Conservation (phyloP, 2,329 filamentous ascomycete genomes). For the Dothideomycetes sp. region DNA sequence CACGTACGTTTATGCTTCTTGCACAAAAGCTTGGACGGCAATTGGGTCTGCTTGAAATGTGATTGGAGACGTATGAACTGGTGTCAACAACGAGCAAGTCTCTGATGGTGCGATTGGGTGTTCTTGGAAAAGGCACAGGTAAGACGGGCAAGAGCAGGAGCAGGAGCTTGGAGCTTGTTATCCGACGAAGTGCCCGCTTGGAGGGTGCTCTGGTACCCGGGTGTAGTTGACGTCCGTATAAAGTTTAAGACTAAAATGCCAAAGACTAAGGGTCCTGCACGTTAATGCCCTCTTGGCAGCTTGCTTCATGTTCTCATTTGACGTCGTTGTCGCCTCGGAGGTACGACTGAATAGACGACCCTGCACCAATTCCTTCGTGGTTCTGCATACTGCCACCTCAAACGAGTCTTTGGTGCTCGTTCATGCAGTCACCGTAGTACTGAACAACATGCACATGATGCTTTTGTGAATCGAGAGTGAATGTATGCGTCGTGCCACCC, state of each 20-base stretch:
- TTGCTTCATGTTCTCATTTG: background rate
- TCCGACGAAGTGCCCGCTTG: background rate
- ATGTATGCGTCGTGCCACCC: too few relatives aligned
- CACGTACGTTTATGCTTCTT: conserved; percentile 1
- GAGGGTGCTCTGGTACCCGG: background rate
- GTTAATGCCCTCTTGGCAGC: background rate
- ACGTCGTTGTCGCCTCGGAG: background rate
- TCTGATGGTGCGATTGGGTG: too few relatives aligned
- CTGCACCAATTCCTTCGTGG: too few relatives aligned
- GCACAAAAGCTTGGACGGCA: background rate
- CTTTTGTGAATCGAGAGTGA: too few relatives aligned
- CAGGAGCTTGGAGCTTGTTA: background rate
- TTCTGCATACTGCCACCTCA: too few relatives aligned
- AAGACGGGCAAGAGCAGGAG: too few relatives aligned
- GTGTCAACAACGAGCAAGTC: too few relatives aligned
- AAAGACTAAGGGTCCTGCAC: background rate
- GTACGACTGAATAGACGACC: background rate
- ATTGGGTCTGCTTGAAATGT: background rate
- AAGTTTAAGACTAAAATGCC: background rate
- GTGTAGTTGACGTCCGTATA: background rate
- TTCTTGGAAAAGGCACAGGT: too few relatives aligned
- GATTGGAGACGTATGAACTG: background rate
- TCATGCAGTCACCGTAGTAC: too few relatives aligned
- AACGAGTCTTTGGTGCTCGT: too few relatives aligned
- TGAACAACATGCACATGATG: too few relatives aligned